Evolutionary conservation across 805 yeast genomes (phyloP), one percentile per base, ranked within the genome.

Genomic region (Lipomyces lipofer): DNA sequence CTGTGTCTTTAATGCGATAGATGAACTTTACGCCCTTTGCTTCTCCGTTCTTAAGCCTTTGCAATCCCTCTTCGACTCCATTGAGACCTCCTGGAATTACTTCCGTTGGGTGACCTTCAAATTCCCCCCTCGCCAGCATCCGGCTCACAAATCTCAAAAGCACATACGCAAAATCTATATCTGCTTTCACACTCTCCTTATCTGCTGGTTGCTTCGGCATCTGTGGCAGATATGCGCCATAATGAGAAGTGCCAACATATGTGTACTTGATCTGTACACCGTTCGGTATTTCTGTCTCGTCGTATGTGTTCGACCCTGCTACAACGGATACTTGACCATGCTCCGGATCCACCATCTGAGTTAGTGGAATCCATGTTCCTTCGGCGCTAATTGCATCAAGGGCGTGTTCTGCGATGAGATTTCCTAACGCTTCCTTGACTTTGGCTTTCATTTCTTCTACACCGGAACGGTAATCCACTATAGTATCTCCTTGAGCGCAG

Each of bases 391-490:
- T 22, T 12, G 51, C 38, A 17, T 51, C 55, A 19, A 29, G 46
- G 8, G 36, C 45, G 24, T 51, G 49, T 15, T 24, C 21, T 5
- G 40, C 40, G 8, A 8, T 12, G 3, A 25, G 13, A 3, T 39
- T 25, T 4, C 27, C 36, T 28, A 44, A 38, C 2, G 50, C 55
- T 27, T 25, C 38, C 30, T 46, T 40, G 4, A 51, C 27, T 4
- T n/a, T 15, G 2, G 32, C 36, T 8, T 43, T 32, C 39, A 51
- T 46, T 9, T n/a, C 30, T 21, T 28, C 33, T 3, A 39, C 39
- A 10, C 32, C 39, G 4, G 21, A 6, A 17, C 55, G 55, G 28
- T 51, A 51, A 36, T 51, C 55, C 17, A 51, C 36, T 27, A 51
- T 43, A 17, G 13, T 22, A 25, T 51, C 55, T 17, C 35, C 40